phyloP scores from a whole-genome alignment of 208 protist genomes.

The Lotmaria passim region DNA sequence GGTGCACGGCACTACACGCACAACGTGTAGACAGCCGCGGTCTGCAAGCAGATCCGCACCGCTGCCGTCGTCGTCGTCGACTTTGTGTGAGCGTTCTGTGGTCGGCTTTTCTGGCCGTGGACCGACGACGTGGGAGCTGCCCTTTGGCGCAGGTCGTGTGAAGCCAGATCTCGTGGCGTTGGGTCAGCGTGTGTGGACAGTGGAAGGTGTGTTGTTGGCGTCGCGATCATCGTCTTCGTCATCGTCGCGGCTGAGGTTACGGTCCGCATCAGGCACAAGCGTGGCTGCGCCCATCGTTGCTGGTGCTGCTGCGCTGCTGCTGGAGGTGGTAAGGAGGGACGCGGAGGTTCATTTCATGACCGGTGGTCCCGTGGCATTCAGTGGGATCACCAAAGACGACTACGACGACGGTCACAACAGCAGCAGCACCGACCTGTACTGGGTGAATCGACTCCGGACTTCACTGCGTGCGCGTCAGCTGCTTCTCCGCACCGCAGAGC shows the following conservation, averaged over 20 bases:
- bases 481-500: constrained; percentile 19
- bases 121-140: constrained; percentile 95
- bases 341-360: not conserved
- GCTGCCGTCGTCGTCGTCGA: no score
- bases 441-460: not conserved
- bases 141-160: constrained; percentile 90
- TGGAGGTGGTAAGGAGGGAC: constrained; percentile 44
- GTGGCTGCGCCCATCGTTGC: constrained; percentile 95
- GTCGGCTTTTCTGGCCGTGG: constrained; percentile 93
- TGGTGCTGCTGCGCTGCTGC: constrained; percentile 89
- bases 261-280: constrained; percentile 92
- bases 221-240: not conserved
- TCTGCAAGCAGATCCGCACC: no score
- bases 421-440: not conserved
- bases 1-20: no score
- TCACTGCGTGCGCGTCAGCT: constrained; percentile 26
- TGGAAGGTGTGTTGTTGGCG: constrained; percentile 22
- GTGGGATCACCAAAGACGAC: no score
- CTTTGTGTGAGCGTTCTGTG: constrained; percentile 37
- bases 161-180: constrained; percentile 97
- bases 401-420: not conserved
- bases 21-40: no score
- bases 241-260: constrained; percentile 22
- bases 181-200: constrained; percentile 57
- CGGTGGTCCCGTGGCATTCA: no score